Evolutionary conservation across 2,329 filamentous ascomycete species (phyloP).

Genomic region (Apiospora phragmitis): DNA sequence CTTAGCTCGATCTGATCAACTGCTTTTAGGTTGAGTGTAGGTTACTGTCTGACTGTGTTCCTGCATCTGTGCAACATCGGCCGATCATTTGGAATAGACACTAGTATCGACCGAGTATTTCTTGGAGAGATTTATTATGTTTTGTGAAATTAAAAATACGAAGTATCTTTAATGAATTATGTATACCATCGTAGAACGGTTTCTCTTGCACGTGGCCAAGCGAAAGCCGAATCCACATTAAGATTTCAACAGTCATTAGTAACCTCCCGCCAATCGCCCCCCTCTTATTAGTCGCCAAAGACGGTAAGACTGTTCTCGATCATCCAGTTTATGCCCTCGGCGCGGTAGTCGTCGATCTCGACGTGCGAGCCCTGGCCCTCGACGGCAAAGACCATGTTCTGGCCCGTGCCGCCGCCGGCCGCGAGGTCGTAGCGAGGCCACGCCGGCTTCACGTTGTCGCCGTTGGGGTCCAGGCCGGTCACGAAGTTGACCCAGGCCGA

Average conservation of each 20-base stretch:
- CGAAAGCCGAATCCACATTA: background rate
- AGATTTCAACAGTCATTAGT: background rate
- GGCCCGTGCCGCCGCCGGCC: conserved; percentile 19
- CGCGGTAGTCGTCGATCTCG: conserved; percentile 32
- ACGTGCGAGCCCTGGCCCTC: conserved; percentile 22
- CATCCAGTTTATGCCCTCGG: conserved; percentile 31
- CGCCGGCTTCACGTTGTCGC: conserved; percentile 26
- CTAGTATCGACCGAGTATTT: background rate
- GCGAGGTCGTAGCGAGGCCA: conserved; percentile 30
- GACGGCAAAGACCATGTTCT: conserved; percentile 30
- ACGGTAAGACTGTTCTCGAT: conserved; percentile 27
- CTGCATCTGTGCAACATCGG: background rate
- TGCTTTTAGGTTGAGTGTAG: background rate
- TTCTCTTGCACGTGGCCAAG: background rate
- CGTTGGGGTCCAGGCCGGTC: conserved; percentile 52
- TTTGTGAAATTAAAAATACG: too few relatives aligned
- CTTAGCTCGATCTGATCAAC: background rate
- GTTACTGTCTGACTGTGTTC: background rate
- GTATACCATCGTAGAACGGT: background rate
- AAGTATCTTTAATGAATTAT: background rate
- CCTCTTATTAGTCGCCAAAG: conserved; percentile 24
- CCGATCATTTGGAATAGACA: background rate
- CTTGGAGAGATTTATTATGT: background rate
- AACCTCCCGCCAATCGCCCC: background rate
- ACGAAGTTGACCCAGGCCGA: conserved; percentile 45